Base-by-base conservation (phyloP, 208 protist genomes). In the Leishmania martiniquensis region DNA sequence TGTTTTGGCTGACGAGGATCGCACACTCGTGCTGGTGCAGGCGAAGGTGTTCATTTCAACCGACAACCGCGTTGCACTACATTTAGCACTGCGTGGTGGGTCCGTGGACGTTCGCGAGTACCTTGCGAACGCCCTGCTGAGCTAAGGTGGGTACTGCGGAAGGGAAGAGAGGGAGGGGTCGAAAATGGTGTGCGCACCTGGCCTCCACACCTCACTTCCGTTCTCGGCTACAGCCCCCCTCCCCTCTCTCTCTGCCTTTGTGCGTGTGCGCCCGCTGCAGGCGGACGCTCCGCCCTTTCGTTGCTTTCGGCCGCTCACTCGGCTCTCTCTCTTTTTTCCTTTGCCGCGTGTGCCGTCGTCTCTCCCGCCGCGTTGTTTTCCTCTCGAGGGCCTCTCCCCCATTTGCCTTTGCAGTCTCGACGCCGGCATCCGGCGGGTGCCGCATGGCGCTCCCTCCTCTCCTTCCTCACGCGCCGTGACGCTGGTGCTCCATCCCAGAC, bases 11-110 rank as follows among this genome's bases (percentile, higher is more conserved):
- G 88, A 96, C 65, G 81, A 82, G 47, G 86, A 76, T 49, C 83
- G 74, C 52, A 91, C 92, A 51, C 49, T 96, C n/a, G 66, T 97
- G 39, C 77, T 97, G 42, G 88, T 98, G 54, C 85, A 89, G 59
- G 91, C 90, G 25, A 84, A 88, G 80, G 87, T 96, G 10, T 98
- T 96, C 67, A 86, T 96, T 68, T 79, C 91, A 22, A 89, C 82
- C 5, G 87, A 95, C 65, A 90, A 87, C 77, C 71, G 80, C 6
- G 91, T 98, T 29, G 93, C 90, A 22, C 88, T 96, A 22, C 90
- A 96, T 44, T 85, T 97, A 13, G 88, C 87, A n/a, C 72, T 97
- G 59, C 90, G 92, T 49, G 93, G 93, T 39, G 92, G 87, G 4
- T 80, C 69, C 0, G 80, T 78, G 17, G 91, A 93, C 45, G 76